Evolutionary conservation across 768 basidiomycete genomes (phyloP).

Genomic region (Suillus cothurnatus): DNA sequence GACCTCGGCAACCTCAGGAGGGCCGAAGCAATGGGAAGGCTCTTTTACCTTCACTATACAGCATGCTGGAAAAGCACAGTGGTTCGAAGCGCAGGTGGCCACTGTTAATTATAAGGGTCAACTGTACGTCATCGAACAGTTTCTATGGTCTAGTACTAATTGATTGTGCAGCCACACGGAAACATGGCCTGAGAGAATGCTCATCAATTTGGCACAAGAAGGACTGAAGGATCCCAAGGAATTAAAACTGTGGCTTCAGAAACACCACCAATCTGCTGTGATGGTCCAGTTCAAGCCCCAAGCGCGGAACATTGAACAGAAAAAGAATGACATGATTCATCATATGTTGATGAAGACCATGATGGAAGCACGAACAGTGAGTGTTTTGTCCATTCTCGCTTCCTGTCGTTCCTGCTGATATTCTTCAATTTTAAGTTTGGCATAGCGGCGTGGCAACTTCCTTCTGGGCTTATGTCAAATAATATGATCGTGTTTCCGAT

Average conservation of each 20-base stretch:
- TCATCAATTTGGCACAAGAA: slow-evolving; percentile 43
- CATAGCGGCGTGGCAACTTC: slow-evolving; percentile 50
- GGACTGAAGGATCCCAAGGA: slow-evolving; percentile 41
- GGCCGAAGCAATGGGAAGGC: slow-evolving; percentile 46
- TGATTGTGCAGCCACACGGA: slow-evolving; percentile 44
- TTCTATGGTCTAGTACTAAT: slow-evolving; percentile 8
- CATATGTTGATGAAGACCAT: slow-evolving; percentile 45
- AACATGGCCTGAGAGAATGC: slow-evolving; percentile 54
- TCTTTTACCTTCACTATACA: slow-evolving; percentile 43
- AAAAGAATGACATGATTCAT: slow-evolving; percentile 47
- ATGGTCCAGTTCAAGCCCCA: slow-evolving; percentile 44
- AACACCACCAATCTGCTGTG: slow-evolving; percentile 34
- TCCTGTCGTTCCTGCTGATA: background rate
- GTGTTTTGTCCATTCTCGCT: slow-evolving; percentile 21
- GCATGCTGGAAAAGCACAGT: slow-evolving; percentile 32
- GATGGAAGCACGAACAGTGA: slow-evolving; percentile 45
- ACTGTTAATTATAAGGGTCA: slow-evolving; percentile 25
- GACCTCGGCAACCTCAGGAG: slow-evolving; percentile 6
- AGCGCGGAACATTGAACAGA: slow-evolving; percentile 35
- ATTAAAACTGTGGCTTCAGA: slow-evolving; percentile 51
- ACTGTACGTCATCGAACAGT: slow-evolving; percentile 35
- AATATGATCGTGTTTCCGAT: slow-evolving; percentile 52
- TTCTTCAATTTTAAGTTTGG: slow-evolving; percentile 44
- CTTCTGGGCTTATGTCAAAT: slow-evolving; percentile 43
- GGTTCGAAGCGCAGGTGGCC: slow-evolving; percentile 37